phyloP scores from a whole-genome alignment of 495 filamentous ascomycete genomes.

The Penicillium soppii region DNA sequence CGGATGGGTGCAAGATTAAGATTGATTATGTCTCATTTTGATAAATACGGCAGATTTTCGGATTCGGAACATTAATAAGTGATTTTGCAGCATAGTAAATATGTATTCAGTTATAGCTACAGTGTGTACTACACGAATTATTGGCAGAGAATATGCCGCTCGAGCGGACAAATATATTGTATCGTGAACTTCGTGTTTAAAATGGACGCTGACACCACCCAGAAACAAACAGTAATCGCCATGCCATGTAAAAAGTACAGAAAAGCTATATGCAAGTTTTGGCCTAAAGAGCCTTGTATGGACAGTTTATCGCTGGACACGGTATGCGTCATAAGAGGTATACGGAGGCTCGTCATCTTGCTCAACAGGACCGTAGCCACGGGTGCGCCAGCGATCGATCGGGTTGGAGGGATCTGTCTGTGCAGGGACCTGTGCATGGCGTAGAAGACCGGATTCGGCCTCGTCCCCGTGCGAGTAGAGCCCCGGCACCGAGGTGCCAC shows the following conservation, averaged over 20 bases:
- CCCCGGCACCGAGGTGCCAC: slow-evolving; percentile 19
- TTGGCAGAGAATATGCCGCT: background rate
- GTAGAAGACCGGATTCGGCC: slow-evolving; percentile 45
- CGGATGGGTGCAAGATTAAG: background rate
- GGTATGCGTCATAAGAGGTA: slow-evolving; percentile 45
- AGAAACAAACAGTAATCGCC: background rate
- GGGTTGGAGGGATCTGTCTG: slow-evolving; percentile 22
- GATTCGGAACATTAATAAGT: too few relatives aligned
- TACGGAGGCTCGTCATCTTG: slow-evolving; percentile 37
- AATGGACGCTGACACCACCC: background rate
- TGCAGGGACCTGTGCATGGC: slow-evolving; percentile 39
- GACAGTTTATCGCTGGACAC: slow-evolving; percentile 19
- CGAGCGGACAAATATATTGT: background rate
- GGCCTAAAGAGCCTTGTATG: background rate
- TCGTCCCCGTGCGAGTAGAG: slow-evolving; percentile 43
- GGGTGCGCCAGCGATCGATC: slow-evolving; percentile 47
- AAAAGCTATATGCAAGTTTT: background rate
- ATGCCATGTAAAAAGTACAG: slow-evolving; percentile 1
- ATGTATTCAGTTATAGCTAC: background rate
- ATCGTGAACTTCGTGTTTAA: slow-evolving; percentile 9
- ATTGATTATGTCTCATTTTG: background rate
- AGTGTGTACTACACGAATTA: background rate
- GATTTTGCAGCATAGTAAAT: too few relatives aligned
- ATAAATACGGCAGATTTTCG: background rate
- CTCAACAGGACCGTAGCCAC: slow-evolving; percentile 48